Evolutionary conservation across 208 protist genomes (phyloP).

Genomic region (Blastocrithidia nonstop): DNA sequence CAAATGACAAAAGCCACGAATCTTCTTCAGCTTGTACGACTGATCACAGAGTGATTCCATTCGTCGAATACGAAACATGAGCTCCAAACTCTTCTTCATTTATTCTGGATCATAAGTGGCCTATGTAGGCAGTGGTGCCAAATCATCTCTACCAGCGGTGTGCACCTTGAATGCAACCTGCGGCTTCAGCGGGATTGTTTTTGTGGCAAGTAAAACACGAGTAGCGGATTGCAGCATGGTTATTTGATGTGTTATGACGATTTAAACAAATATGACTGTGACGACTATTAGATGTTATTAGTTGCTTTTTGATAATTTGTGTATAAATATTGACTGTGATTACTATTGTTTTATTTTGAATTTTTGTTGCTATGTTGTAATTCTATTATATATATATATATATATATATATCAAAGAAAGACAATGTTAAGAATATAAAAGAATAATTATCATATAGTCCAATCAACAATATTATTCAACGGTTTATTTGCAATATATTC

Average conservation of each 20-base stretch:
- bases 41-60: slow-evolving; percentile 90
- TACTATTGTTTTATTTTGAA: neutral
- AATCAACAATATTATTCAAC: too few relatives aligned
- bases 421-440: too few relatives aligned
- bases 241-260: neutral
- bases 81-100: slow-evolving; percentile 56
- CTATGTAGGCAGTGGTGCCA: slow-evolving; percentile 51
- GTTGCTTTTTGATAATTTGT: neutral
- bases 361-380: too few relatives aligned
- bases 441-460: too few relatives aligned
- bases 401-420: too few relatives aligned
- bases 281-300: neutral
- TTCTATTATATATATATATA: too few relatives aligned
- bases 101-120: slow-evolving; percentile 60
- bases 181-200: slow-evolving; percentile 54
- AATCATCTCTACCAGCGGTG: slow-evolving; percentile 36
- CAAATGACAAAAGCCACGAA: slow-evolving; percentile 97
- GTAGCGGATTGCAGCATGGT: slow-evolving; percentile 49
- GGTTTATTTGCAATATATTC: too few relatives aligned
- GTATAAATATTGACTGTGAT: neutral
- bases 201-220: slow-evolving; percentile 42
- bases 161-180: slow-evolving; percentile 63
- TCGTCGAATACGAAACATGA: slow-evolving; percentile 89
- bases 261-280: neutral
- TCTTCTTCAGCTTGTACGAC: slow-evolving; percentile 94